Percentiles rank a stretch among this genome's conserved stretches.
These are phyloP conservation scores for Euphrasia confusa DNA, from an alignment of 257 asterid species.

Conservation along the genomic window DNA sequence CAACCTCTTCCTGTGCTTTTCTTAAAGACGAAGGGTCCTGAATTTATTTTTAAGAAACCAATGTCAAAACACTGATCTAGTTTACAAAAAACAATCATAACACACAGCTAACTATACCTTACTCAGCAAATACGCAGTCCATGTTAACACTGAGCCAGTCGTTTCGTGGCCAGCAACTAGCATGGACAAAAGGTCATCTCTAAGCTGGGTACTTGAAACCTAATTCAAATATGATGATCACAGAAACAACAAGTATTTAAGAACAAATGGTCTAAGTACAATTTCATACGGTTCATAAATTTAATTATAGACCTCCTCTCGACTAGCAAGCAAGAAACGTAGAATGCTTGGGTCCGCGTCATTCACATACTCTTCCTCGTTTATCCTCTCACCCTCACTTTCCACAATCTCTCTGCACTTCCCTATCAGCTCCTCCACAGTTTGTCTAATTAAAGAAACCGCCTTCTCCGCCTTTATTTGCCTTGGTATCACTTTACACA, in stretches of 20 bases:
- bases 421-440: slow-evolving; percentile 78
- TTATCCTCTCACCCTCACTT: slow-evolving; percentile 82
- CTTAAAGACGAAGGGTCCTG: slow-evolving; percentile 64
- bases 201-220: slow-evolving; percentile 87
- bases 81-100: neutral
- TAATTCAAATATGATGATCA: slow-evolving; percentile 25
- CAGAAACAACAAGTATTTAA: neutral
- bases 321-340: slow-evolving; percentile 94
- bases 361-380: slow-evolving; percentile 86
- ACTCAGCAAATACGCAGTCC: slow-evolving; percentile 84
- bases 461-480: slow-evolving; percentile 90
- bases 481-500: slow-evolving; percentile 78
- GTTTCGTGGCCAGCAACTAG: slow-evolving; percentile 99
- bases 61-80: neutral
- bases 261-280: no score
- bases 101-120: slow-evolving; percentile 49
- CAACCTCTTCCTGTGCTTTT: slow-evolving; percentile 91
- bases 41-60: slow-evolving; percentile 7
- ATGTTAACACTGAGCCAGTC: slow-evolving; percentile 92
- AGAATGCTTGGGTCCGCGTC: slow-evolving; percentile 90
- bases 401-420: slow-evolving; percentile 89
- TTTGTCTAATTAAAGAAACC: slow-evolving; percentile 64
- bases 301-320: slow-evolving; percentile 64
- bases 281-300: neutral
- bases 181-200: slow-evolving; percentile 98